These are phyloP conservation scores for Chlamydomonas eustigma DNA, from an alignment of 139 green algal genomes.

Conservation along the genomic window DNA sequence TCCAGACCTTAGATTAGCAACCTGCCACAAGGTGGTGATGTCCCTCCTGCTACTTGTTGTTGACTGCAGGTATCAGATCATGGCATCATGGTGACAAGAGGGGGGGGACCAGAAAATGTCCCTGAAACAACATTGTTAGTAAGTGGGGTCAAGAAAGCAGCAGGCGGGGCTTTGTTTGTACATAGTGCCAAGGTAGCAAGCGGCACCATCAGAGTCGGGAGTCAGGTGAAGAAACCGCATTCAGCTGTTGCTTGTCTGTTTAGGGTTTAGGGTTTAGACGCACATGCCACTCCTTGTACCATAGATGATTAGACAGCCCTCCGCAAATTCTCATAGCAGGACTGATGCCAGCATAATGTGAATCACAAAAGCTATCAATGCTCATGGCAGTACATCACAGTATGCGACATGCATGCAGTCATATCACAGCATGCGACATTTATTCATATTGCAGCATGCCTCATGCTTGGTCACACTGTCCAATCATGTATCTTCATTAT, in stretches of 20 bases:
- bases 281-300: too few relatives aligned
- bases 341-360: too few relatives aligned
- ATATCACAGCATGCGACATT: too few relatives aligned
- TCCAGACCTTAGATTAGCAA: too few relatives aligned
- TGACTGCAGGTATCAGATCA: neutral
- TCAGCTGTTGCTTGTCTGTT: neutral
- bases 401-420: too few relatives aligned
- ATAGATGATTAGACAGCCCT: too few relatives aligned
- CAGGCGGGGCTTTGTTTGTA: slow-evolving; percentile 69
- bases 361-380: too few relatives aligned
- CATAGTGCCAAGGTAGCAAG: slow-evolving; percentile 42
- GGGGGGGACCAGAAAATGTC: neutral
- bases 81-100: neutral
- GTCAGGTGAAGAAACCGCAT: neutral
- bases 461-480: too few relatives aligned
- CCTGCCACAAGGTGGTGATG: neutral
- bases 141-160: slow-evolving; percentile 66
- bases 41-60: neutral
- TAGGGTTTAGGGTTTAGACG: neutral
- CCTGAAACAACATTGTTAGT: slow-evolving; percentile 34
- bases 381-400: too few relatives aligned
- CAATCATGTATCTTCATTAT: too few relatives aligned
- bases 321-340: too few relatives aligned
- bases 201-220: slow-evolving; percentile 4
- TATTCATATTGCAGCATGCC: too few relatives aligned